Conservation (phyloP, 768 basidiomycete species). For the Suillus placidus region DNA sequence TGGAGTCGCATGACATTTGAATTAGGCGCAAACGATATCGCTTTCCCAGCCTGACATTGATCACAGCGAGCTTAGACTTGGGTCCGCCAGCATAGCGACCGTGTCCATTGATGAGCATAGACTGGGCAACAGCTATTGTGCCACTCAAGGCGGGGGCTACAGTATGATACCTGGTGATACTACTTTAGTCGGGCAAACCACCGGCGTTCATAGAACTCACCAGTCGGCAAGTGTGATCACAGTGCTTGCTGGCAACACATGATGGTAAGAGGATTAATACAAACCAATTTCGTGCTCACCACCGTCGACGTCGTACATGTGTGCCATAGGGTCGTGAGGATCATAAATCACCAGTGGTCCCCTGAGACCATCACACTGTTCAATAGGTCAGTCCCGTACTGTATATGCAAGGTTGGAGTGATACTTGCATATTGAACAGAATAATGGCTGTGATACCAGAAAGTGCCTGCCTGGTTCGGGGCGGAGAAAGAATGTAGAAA, state of each 20-base stretch:
- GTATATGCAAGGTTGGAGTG: neutral
- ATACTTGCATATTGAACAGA: conserved; percentile 39
- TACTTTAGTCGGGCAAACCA: neutral
- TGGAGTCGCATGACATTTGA: conserved; percentile 44
- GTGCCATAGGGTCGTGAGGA: conserved; percentile 40
- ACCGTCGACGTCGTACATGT: conserved; percentile 48
- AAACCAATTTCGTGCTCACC: conserved; percentile 23
- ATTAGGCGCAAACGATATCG: conserved; percentile 44
- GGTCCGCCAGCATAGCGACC: conserved; percentile 41
- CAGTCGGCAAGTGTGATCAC: conserved; percentile 49
- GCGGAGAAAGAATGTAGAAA: conserved; percentile 30
- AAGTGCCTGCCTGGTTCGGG: conserved; percentile 28
- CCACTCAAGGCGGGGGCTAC: conserved; percentile 23
- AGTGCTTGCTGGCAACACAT: conserved; percentile 32
- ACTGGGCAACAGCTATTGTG: conserved; percentile 21
- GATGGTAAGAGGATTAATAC: neutral
- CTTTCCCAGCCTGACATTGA: conserved; percentile 34
- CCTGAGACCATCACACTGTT: conserved; percentile 26
- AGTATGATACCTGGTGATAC: conserved; percentile 20
- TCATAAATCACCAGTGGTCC: conserved; percentile 44
- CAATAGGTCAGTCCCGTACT: neutral
- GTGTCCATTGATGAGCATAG: conserved; percentile 43
- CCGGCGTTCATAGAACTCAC: conserved; percentile 13
- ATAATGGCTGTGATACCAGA: conserved; percentile 41
- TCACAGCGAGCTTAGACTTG: conserved; percentile 32